phyloP scores from a whole-genome alignment of 2,329 filamentous ascomycete species.

The Hymenoscyphus linearis region DNA sequence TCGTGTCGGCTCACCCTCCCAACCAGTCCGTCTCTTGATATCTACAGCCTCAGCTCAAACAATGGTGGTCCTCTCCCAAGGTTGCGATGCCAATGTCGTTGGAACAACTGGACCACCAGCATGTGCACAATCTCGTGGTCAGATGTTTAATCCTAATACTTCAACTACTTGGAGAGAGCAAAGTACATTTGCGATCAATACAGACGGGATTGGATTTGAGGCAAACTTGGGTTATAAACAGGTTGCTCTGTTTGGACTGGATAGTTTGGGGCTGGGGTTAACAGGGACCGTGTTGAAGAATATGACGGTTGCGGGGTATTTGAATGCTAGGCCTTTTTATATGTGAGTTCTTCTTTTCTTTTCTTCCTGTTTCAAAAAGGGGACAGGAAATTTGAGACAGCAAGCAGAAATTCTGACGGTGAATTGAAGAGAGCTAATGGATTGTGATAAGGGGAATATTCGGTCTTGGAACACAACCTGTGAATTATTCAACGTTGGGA shows the following conservation, averaged over 20 bases:
- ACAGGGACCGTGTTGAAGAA: constrained; percentile 4
- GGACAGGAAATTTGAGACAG: too few species aligned
- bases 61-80: constrained; percentile 31
- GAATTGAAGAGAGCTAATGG: not conserved
- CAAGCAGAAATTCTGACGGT: not conserved
- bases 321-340: constrained; percentile 3
- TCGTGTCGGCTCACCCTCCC: constrained; percentile 48
- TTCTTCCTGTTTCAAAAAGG: too few species aligned
- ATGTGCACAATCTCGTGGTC: constrained; percentile 47
- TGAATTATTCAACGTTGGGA: constrained; percentile 12
- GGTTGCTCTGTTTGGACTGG: constrained; percentile 16
- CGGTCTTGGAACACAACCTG: constrained; percentile 16
- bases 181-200: constrained; percentile 32
- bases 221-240: constrained; percentile 33
- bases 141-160: constrained; percentile 46
- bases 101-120: constrained; percentile 26
- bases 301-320: constrained; percentile 9
- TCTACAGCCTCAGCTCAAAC: constrained; percentile 36
- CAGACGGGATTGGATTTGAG: constrained; percentile 5
- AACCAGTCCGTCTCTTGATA: constrained; percentile 37
- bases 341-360: not conserved
- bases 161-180: constrained; percentile 49
- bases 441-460: constrained; percentile 10
- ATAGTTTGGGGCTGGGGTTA: constrained; percentile 9
- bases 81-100: constrained; percentile 31